phyloP scores from a whole-genome alignment of 305 asterid genomes.

The Solanum hybrid region DNA sequence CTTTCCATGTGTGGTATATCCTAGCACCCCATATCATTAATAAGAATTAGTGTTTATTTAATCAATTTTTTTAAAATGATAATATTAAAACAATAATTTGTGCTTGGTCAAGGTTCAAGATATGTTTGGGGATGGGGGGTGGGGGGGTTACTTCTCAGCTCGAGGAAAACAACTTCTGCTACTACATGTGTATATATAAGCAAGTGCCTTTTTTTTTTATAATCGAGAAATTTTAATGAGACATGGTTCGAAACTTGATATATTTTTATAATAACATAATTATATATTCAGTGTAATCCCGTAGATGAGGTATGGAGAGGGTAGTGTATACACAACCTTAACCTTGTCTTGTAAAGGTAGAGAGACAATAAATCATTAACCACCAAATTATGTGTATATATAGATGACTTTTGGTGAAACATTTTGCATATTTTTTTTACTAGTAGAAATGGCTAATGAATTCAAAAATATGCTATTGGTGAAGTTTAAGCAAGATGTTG shows the following conservation, averaged over 20 bases:
- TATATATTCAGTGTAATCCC: not conserved
- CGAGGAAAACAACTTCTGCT: no score
- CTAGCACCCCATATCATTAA: not conserved
- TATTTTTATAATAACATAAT: not conserved
- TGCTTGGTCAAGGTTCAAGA: no score
- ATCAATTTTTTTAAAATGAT: no score
- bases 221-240: not conserved
- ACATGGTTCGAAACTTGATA: not conserved
- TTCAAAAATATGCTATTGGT: conserved; percentile 80
- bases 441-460: conserved; percentile 38
- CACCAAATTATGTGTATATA: not conserved
- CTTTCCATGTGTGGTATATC: not conserved
- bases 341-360: not conserved
- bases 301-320: not conserved
- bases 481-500: conserved; percentile 66
- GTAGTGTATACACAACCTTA: not conserved
- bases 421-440: not conserved
- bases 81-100: no score
- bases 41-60: no score
- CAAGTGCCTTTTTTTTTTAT: not conserved
- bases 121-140: no score
- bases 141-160: not conserved
- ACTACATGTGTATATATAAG: not conserved
- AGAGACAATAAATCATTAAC: not conserved
- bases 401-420: not conserved